A percentile compares a stretch with the other conserved stretches of the same genome.
These are phyloP conservation scores for Colletotrichum sp. DNA, from an alignment of 2,329 filamentous ascomycete genomes.

Conservation along the genomic window DNA sequence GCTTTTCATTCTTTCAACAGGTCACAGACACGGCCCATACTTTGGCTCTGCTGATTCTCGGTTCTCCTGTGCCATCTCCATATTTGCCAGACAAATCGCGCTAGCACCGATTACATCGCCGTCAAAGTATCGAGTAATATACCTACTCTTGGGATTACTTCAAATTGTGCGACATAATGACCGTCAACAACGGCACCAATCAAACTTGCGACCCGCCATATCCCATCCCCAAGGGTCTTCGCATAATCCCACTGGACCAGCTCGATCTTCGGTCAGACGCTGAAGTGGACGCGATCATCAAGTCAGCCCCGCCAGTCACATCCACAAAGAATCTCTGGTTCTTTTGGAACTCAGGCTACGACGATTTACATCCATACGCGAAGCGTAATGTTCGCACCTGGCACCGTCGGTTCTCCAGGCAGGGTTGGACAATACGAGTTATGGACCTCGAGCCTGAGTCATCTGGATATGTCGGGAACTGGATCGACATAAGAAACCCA, in stretches of 20 bases:
- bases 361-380: constrained; percentile 39
- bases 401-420: constrained; percentile 39
- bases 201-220: neutral
- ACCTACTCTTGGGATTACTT: neutral
- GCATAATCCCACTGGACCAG: neutral
- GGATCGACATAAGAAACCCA: neutral
- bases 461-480: neutral
- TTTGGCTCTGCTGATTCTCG: neutral
- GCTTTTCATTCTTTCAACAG: neutral
- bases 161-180: neutral
- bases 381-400: constrained; percentile 45
- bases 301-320: constrained; percentile 31
- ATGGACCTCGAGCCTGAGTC: constrained; percentile 32
- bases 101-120: neutral
- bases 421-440: constrained; percentile 43
- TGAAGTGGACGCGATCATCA: constrained; percentile 32
- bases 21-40: neutral
- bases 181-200: neutral
- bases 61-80: neutral
- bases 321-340: constrained; percentile 51
- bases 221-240: neutral
- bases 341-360: constrained; percentile 46
- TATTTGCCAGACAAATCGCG: neutral
- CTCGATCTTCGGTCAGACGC: constrained; percentile 34
- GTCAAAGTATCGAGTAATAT: neutral